Percentiles rank a stretch among this genome's conserved stretches.
phyloP scores from a whole-genome alignment of 202 grass and related monocot genomes.

The Miscanthus sacchariflorus region DNA sequence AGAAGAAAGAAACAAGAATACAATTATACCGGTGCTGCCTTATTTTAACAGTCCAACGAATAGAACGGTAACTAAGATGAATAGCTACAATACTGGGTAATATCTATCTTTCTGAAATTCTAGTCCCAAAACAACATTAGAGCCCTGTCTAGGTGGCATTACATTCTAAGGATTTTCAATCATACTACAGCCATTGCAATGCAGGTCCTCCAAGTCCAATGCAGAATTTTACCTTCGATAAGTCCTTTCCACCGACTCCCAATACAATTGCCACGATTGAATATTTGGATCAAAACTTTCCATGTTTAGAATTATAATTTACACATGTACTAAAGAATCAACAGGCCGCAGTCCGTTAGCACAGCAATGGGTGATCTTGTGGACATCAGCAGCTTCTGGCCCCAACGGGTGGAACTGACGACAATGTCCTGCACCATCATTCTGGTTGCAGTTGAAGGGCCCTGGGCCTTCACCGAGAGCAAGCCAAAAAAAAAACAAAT shows the following conservation, averaged over 20 bases:
- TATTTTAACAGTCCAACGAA: constrained; percentile 60
- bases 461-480: constrained; percentile 34
- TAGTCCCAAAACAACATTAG: constrained; percentile 43
- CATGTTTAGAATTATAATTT: constrained; percentile 74
- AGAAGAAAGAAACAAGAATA: not conserved
- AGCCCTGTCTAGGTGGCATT: constrained; percentile 42
- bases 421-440: constrained; percentile 43
- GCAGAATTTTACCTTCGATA: constrained; percentile 41
- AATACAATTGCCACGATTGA: constrained; percentile 46
- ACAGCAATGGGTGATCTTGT: constrained; percentile 43
- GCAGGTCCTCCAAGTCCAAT: constrained; percentile 17
- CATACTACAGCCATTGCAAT: constrained; percentile 39
- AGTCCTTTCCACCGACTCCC: constrained; percentile 24
- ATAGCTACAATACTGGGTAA: constrained; percentile 54
- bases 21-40: constrained; percentile 34
- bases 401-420: constrained; percentile 33
- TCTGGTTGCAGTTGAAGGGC: constrained; percentile 52
- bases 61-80: constrained; percentile 35
- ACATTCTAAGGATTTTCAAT: constrained; percentile 38
- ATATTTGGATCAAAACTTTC: constrained; percentile 55
- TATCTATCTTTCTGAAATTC: constrained; percentile 28
- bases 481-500: constrained; percentile 57
- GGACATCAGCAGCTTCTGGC: constrained; percentile 46
- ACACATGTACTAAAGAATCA: constrained; percentile 87
- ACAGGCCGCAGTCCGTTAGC: constrained; percentile 34